These are phyloP conservation scores for Backusella sp. DNA, from an alignment of 192 early-diverging fungal genomes.

Conservation along the genomic window DNA sequence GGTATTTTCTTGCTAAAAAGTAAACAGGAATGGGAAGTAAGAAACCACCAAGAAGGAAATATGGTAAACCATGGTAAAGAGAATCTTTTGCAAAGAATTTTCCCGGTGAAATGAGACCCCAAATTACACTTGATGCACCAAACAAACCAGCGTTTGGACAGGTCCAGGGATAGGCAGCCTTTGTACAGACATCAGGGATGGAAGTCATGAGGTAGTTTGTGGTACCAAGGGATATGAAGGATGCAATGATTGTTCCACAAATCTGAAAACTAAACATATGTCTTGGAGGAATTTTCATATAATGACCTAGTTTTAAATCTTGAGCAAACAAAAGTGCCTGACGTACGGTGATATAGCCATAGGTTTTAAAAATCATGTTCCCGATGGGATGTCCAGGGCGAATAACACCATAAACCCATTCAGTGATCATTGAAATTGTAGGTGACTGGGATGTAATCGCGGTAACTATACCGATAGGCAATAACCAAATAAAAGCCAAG, in stretches of 20 bases:
- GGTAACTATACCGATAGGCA: conserved; percentile 65
- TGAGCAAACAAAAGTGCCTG: conserved; percentile 62
- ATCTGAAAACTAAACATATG: conserved; percentile 78
- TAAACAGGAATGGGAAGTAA: conserved; percentile 73
- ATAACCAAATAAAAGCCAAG: conserved; percentile 48
- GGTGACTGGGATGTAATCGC: conserved; percentile 60
- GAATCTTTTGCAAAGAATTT: conserved; percentile 60
- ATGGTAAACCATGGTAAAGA: conserved; percentile 44
- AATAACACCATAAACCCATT: conserved; percentile 66
- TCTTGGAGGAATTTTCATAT: conserved; percentile 82
- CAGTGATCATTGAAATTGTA: conserved; percentile 63
- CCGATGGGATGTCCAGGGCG: conserved; percentile 59
- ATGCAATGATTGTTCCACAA: conserved; percentile 68
- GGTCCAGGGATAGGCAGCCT: conserved; percentile 62
- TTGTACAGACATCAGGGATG: conserved; percentile 56
- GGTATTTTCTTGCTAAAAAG: conserved; percentile 56
- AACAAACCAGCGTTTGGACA: conserved; percentile 58
- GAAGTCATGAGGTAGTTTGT: conserved; percentile 65
- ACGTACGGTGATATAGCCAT: conserved; percentile 54
- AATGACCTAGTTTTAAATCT: conserved; percentile 77
- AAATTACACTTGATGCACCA: conserved; percentile 74
- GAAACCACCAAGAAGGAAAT: conserved; percentile 63
- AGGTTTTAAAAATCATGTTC: conserved; percentile 73
- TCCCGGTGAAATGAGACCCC: conserved; percentile 75
- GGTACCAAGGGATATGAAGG: conserved; percentile 67